These are phyloP conservation scores for Leccinum pellstonianum DNA, from an alignment of 768 basidiomycete species.

Conservation along the genomic window DNA sequence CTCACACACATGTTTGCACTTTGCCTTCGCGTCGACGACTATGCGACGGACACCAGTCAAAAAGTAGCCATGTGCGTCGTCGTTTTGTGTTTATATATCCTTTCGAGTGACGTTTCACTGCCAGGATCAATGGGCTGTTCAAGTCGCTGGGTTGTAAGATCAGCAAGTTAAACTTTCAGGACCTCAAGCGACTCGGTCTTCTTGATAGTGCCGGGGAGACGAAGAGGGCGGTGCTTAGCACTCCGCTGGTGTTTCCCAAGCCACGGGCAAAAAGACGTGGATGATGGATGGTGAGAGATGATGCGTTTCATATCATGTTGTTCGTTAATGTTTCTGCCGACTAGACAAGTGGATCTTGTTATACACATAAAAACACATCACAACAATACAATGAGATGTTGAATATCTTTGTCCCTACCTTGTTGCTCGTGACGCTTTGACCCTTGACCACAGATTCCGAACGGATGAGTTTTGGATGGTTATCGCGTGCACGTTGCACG, in stretches of 20 bases:
- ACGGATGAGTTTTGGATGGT: not conserved
- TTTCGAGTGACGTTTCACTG: slow-evolving; percentile 1
- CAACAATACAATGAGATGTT: not conserved
- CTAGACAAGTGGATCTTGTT: not conserved
- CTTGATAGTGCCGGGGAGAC: slow-evolving; percentile 58
- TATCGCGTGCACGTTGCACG: not conserved
- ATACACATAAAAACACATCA: not conserved
- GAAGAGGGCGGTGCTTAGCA: slow-evolving; percentile 70
- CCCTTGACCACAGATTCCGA: not conserved
- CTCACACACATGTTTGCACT: slow-evolving; percentile 79
- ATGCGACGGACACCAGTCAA: slow-evolving; percentile 68
- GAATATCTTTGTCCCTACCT: not conserved
- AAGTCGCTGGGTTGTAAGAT: slow-evolving; percentile 80
- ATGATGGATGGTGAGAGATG: slow-evolving; percentile 7
- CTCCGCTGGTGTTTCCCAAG: slow-evolving; percentile 84
- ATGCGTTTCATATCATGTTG: not conserved
- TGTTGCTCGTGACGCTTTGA: not conserved
- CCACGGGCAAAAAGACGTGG: slow-evolving; percentile 37
- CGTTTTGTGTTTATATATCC: not conserved
- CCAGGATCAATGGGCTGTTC: slow-evolving; percentile 66
- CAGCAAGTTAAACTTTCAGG: slow-evolving; percentile 50
- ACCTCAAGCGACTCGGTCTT: slow-evolving; percentile 69
- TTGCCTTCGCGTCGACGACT: slow-evolving; percentile 77
- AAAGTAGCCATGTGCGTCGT: slow-evolving; percentile 56
- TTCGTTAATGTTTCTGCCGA: not conserved